A percentile compares a stretch with the other conserved stretches of the same genome.
Conservation (phyloP, 2,329 filamentous ascomycete species). For the Blastomyces gilchristii region DNA sequence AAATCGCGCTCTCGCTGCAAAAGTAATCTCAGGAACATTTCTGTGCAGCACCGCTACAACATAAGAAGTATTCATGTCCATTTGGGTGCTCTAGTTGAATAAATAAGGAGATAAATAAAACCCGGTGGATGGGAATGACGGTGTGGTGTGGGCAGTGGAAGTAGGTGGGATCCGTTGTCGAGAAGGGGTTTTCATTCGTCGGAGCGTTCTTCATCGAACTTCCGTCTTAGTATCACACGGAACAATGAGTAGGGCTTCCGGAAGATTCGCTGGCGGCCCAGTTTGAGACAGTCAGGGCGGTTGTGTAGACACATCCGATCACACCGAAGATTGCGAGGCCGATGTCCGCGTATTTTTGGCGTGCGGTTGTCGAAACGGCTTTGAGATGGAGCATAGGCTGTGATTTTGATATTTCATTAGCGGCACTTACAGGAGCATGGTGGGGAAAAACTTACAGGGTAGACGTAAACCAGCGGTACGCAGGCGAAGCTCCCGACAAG, state of each 20-base stretch:
- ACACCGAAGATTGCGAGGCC: constrained; percentile 70
- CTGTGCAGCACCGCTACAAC: background rate
- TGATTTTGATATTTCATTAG: background rate
- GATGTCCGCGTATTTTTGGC: constrained; percentile 63
- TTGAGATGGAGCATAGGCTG: constrained; percentile 84
- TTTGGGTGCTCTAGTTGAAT: background rate
- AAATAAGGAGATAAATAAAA: background rate
- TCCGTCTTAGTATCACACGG: background rate
- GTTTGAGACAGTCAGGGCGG: constrained; percentile 70
- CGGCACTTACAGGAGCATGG: background rate
- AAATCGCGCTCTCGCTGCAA: too few relatives aligned
- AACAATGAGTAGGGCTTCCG: constrained; percentile 20
- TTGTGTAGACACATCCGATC: constrained; percentile 86
- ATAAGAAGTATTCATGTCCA: background rate
- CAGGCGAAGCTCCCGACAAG: constrained; percentile 96
- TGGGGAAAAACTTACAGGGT: constrained; percentile 60
- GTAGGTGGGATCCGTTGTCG: background rate
- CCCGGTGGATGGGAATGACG: background rate
- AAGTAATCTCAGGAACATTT: too few relatives aligned
- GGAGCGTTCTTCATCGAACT: background rate
- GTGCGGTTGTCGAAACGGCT: constrained; percentile 59
- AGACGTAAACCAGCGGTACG: constrained; percentile 93
- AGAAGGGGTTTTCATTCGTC: background rate
- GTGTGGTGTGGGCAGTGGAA: background rate
- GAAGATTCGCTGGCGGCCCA: constrained; percentile 54